These are phyloP conservation scores for Aspergillus kassunensis DNA, from an alignment of 495 filamentous ascomycete genomes.

Conservation along the genomic window DNA sequence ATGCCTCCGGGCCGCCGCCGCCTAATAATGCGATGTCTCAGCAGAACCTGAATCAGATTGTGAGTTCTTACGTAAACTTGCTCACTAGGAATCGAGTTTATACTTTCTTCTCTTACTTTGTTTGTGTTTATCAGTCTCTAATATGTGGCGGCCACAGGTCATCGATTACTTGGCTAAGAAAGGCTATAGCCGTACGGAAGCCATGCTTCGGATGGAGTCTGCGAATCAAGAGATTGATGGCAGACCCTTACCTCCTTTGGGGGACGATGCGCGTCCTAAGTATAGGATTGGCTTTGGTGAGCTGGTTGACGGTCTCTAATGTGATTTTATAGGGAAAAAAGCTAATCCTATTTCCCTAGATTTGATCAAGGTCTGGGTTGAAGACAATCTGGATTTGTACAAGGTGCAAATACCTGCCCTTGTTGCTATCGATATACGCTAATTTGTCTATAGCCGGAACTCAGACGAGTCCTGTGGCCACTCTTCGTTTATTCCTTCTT, in stretches of 20 bases:
- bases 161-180: slow-evolving; percentile 97
- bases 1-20: slow-evolving; percentile 35
- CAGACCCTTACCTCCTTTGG: slow-evolving; percentile 57
- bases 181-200: slow-evolving; percentile 88
- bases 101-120: too few relatives aligned
- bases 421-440: slow-evolving; percentile 25
- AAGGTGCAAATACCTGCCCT: slow-evolving; percentile 52
- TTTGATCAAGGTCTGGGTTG: slow-evolving; percentile 73
- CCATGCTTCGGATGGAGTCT: slow-evolving; percentile 90
- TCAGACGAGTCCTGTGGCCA: slow-evolving; percentile 82
- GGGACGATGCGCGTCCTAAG: slow-evolving; percentile 69
- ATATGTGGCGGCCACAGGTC: too few relatives aligned
- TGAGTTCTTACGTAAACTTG: slow-evolving; percentile 53
- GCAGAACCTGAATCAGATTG: slow-evolving; percentile 94
- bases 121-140: too few relatives aligned
- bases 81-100: not conserved
- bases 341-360: slow-evolving; percentile 33
- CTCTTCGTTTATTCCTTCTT: slow-evolving; percentile 91
- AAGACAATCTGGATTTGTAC: slow-evolving; percentile 87
- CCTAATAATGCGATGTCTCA: slow-evolving; percentile 58
- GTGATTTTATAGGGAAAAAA: not conserved
- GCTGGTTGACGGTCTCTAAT: slow-evolving; percentile 9
- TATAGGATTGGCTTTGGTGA: slow-evolving; percentile 69
- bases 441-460: slow-evolving; percentile 61
- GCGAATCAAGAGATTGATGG: slow-evolving; percentile 73